These are phyloP conservation scores for Candida khao-thaluensis DNA, from an alignment of 805 yeast genomes.

Conservation along the genomic window DNA sequence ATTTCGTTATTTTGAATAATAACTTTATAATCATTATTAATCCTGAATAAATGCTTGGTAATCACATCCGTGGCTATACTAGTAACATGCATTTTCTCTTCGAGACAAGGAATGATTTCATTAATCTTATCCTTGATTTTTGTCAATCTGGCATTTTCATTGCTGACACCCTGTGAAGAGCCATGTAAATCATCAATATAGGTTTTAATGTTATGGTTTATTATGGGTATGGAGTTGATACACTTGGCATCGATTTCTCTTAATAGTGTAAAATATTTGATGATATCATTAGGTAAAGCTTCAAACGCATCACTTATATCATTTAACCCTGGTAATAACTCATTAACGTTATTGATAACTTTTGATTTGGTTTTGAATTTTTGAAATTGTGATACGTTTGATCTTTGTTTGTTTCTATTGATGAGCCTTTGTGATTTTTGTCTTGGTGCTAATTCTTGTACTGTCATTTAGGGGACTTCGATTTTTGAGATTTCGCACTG, in stretches of 20 bases:
- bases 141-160: slow-evolving; percentile 7
- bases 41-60: slow-evolving; percentile 62
- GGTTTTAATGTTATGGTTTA: slow-evolving; percentile 54
- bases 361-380: slow-evolving; percentile 35
- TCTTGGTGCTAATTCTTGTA: slow-evolving; percentile 26
- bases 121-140: slow-evolving; percentile 46
- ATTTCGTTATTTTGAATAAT: slow-evolving; percentile 74
- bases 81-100: slow-evolving; percentile 97
- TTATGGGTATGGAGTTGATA: slow-evolving; percentile 66
- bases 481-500: background rate
- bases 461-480: slow-evolving; percentile 8
- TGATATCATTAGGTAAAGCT: slow-evolving; percentile 80
- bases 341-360: slow-evolving; percentile 33
- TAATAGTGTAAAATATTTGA: slow-evolving; percentile 80
- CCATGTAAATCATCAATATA: slow-evolving; percentile 31
- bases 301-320: slow-evolving; percentile 89
- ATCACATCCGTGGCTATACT: slow-evolving; percentile 83
- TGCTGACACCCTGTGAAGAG: background rate
- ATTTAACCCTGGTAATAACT: slow-evolving; percentile 74
- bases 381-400: slow-evolving; percentile 21
- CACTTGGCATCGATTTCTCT: slow-evolving; percentile 96
- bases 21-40: slow-evolving; percentile 77
- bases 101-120: slow-evolving; percentile 87
- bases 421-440: slow-evolving; percentile 25
- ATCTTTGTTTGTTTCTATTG: slow-evolving; percentile 9